A percentile compares a stretch with the other conserved stretches of the same genome.
Evolutionary conservation across 1,284 basidiomycete genomes (phyloP).

Genomic region (Crucibulum cyathiforme): DNA sequence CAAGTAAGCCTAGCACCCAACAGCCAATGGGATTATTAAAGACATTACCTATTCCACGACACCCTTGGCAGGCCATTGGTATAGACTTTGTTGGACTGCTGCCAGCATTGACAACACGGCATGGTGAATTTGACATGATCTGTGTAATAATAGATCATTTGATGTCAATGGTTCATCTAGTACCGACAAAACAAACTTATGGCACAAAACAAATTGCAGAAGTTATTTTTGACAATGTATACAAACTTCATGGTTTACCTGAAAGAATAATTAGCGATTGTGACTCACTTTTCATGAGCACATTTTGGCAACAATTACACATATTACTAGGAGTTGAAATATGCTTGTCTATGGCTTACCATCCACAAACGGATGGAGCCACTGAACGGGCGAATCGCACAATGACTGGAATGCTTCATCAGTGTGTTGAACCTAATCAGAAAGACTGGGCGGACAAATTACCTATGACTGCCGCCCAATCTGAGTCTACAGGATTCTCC

Average conservation of each 20-base stretch:
- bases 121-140: neutral
- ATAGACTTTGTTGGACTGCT: neutral
- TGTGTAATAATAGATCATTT: neutral
- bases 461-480: too few species aligned
- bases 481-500: too few species aligned
- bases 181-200: conserved; percentile 25
- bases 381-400: neutral
- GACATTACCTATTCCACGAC: neutral
- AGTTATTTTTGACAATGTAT: conserved; percentile 40
- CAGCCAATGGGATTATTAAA: neutral
- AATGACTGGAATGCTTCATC: too few species aligned
- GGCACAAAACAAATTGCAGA: conserved; percentile 43
- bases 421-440: too few species aligned
- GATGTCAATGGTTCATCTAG: neutral
- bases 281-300: conserved; percentile 46
- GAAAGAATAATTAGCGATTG: conserved; percentile 44
- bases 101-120: neutral
- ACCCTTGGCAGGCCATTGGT: neutral
- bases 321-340: neutral
- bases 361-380: conserved; percentile 2
- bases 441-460: too few species aligned
- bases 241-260: conserved; percentile 45
- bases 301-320: conserved; percentile 42
- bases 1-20: neutral
- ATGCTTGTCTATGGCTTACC: neutral